phyloP scores from a whole-genome alignment of 1,139 yeast genomes.

The Hyphopichia fennica region DNA sequence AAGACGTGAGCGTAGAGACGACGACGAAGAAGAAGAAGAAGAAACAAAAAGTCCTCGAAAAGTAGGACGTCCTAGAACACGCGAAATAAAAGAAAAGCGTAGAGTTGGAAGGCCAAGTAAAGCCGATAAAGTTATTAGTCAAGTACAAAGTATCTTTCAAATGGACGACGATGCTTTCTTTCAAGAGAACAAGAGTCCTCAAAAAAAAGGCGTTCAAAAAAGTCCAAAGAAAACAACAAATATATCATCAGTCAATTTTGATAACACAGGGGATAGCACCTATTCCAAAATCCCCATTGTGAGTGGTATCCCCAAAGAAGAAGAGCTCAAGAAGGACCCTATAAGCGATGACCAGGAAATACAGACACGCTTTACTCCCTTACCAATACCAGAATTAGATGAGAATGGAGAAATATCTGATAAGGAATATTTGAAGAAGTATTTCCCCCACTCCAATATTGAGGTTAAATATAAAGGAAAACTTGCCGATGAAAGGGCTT shows the following conservation, averaged over 20 bases:
- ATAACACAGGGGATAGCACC: slow-evolving; percentile 10
- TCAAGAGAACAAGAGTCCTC: slow-evolving; percentile 15
- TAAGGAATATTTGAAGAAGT: slow-evolving; percentile 26
- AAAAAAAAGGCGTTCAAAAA: slow-evolving; percentile 4
- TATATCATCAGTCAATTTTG: slow-evolving; percentile 8
- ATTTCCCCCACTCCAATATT: slow-evolving; percentile 29
- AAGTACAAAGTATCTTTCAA: slow-evolving; percentile 37
- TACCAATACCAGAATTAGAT: slow-evolving; percentile 38
- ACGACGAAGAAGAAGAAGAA: not conserved
- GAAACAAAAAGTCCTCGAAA: slow-evolving; percentile 6
- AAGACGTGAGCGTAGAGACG: too few species aligned
- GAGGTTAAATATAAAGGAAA: slow-evolving; percentile 25
- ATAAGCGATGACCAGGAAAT: not conserved
- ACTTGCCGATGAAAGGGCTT: slow-evolving; percentile 52
- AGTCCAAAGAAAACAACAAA: slow-evolving; percentile 4
- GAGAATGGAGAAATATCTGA: slow-evolving; percentile 32
- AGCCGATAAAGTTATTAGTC: slow-evolving; percentile 30
- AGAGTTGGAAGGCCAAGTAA: slow-evolving; percentile 37
- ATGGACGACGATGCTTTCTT: slow-evolving; percentile 29
- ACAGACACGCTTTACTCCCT: slow-evolving; percentile 24
- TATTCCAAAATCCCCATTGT: slow-evolving; percentile 21
- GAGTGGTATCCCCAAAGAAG: slow-evolving; percentile 25
- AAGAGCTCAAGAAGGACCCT: slow-evolving; percentile 4
- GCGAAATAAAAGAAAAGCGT: slow-evolving; percentile 5
- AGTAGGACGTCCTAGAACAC: slow-evolving; percentile 6